Evolutionary conservation across 2,329 filamentous ascomycete genomes (phyloP).

Genomic region (Phialophora tarda): DNA sequence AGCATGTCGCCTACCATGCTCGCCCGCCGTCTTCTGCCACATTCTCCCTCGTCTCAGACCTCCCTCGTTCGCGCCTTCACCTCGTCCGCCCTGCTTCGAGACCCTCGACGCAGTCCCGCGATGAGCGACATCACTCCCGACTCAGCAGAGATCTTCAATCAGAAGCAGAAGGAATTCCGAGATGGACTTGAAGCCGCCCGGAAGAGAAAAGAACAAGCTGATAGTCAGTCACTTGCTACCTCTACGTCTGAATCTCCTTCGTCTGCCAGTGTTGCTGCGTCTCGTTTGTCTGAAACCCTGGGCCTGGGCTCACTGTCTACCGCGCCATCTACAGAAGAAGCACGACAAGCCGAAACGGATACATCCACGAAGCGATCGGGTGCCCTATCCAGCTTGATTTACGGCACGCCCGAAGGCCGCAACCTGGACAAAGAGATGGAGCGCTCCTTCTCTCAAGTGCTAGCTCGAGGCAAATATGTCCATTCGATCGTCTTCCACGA

Average conservation of each 20-base stretch:
- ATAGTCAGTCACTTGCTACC: constrained; percentile 72
- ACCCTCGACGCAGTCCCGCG: constrained; percentile 66
- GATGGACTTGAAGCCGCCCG: constrained; percentile 77
- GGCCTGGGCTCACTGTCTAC: constrained; percentile 67
- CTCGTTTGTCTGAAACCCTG: constrained; percentile 50
- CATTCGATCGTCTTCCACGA: constrained; percentile 97
- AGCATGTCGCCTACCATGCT: constrained; percentile 46
- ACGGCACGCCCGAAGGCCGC: constrained; percentile 93
- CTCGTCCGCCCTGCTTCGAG: constrained; percentile 54
- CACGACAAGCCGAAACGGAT: constrained; percentile 63
- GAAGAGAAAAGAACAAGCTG: constrained; percentile 77
- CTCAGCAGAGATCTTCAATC: constrained; percentile 75
- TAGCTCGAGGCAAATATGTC: constrained; percentile 96
- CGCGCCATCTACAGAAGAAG: constrained; percentile 59
- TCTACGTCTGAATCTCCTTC: constrained; percentile 46
- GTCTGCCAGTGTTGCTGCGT: constrained; percentile 25
- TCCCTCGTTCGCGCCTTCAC: constrained; percentile 63
- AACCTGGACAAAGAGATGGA: constrained; percentile 96
- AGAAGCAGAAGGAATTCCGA: constrained; percentile 84
- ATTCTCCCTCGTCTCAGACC: constrained; percentile 51
- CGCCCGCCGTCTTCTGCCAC: constrained; percentile 55
- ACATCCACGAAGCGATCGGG: constrained; percentile 71
- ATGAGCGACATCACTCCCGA: constrained; percentile 82
- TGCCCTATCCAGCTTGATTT: constrained; percentile 84
- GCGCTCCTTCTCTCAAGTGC: constrained; percentile 90